Percentiles rank a stretch among this genome's conserved stretches.
Conservation (phyloP, 352 stramenopile genomes). For the Pythium apleroticum region DNA sequence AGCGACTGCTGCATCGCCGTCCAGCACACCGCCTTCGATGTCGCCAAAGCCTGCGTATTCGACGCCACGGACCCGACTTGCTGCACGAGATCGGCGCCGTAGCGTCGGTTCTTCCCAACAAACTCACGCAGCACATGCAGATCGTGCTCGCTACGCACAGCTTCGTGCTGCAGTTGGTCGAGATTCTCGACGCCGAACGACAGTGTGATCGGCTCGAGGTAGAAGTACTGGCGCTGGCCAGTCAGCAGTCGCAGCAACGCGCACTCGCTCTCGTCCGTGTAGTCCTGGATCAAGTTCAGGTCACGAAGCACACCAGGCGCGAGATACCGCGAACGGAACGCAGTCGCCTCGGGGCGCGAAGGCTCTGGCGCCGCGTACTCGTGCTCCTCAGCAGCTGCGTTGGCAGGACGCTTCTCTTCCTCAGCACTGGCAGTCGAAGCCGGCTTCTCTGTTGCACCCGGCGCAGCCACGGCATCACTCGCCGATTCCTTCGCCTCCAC, state of each 20-base stretch:
- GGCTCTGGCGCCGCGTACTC: neutral
- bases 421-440: neutral
- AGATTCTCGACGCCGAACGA: slow-evolving; percentile 24
- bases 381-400: neutral
- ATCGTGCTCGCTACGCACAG: slow-evolving; percentile 19
- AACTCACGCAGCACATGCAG: slow-evolving; percentile 21
- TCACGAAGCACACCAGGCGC: slow-evolving; percentile 57
- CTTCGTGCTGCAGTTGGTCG: slow-evolving; percentile 19
- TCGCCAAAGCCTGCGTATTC: slow-evolving; percentile 3
- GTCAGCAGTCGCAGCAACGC: slow-evolving; percentile 56
- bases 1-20: slow-evolving; percentile 55
- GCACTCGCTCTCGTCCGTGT: slow-evolving; percentile 63
- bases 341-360: neutral
- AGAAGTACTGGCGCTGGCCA: slow-evolving; percentile 79
- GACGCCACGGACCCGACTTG: slow-evolving; percentile 9
- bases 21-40: slow-evolving; percentile 34
- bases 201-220: slow-evolving; percentile 50
- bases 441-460: neutral
- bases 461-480: neutral
- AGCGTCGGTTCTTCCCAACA: slow-evolving; percentile 19
- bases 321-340: slow-evolving; percentile 59
- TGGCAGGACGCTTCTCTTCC: neutral
- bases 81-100: slow-evolving; percentile 22
- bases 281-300: slow-evolving; percentile 80
- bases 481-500: neutral